Conservation (phyloP, 768 basidiomycete species). For the Lentinula boryana region DNA sequence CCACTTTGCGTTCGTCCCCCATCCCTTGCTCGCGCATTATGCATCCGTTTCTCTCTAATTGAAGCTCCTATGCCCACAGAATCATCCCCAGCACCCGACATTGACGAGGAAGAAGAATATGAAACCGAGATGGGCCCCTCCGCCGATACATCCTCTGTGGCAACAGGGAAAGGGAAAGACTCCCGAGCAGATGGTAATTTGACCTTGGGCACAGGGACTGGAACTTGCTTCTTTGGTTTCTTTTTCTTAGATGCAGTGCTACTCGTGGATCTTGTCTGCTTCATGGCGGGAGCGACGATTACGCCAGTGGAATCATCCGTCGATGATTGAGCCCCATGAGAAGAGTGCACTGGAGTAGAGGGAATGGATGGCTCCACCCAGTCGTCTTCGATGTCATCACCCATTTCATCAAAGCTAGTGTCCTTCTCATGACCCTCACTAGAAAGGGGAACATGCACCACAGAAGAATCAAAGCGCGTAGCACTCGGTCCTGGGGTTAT, state of each 20-base stretch:
- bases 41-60: conserved; percentile 47
- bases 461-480: conserved; percentile 23
- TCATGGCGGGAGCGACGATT: conserved; percentile 7
- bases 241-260: conserved; percentile 34
- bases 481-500: conserved; percentile 58
- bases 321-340: conserved; percentile 3
- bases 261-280: conserved; percentile 11
- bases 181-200: conserved; percentile 40
- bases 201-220: conserved; percentile 33
- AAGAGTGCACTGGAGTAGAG: conserved; percentile 14
- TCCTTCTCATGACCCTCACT: conserved; percentile 21
- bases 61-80: conserved; percentile 11
- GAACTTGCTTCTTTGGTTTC: conserved; percentile 31
- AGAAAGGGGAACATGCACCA: conserved; percentile 8
- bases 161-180: conserved; percentile 55
- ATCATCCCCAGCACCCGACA: conserved; percentile 13
- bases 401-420: conserved; percentile 21
- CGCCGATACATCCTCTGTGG: conserved; percentile 14
- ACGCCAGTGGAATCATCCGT: conserved; percentile 2
- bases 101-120: conserved; percentile 4
- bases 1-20: conserved; percentile 84
- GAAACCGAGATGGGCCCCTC: background rate
- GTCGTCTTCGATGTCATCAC: conserved; percentile 42
- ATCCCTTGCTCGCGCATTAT: conserved; percentile 66
- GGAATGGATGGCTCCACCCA: conserved; percentile 69